A percentile compares a stretch with the other conserved stretches of the same genome.
Evolutionary conservation across 1,139 yeast genomes (phyloP).

Genomic region (Saccharomycopsis hybrid): DNA sequence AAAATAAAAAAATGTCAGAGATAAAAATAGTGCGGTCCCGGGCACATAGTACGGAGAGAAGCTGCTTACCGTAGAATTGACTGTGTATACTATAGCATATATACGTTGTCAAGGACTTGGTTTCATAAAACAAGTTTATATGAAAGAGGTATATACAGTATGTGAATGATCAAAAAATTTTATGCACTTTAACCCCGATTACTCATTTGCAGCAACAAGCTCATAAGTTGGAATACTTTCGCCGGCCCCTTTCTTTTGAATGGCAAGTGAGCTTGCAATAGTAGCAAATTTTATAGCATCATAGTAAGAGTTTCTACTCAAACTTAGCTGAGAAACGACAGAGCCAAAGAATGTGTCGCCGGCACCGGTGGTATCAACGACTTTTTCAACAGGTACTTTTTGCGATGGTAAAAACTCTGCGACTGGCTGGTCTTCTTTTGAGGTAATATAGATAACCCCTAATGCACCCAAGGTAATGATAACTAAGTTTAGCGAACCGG

Average conservation of each 20-base stretch:
- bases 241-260: constrained; percentile 82
- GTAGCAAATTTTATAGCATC: constrained; percentile 67
- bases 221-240: constrained; percentile 63
- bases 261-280: constrained; percentile 71
- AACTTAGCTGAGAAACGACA: constrained; percentile 51
- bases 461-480: constrained; percentile 74
- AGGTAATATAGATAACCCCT: constrained; percentile 52
- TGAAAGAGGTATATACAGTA: no score
- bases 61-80: no score
- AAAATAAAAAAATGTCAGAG: no score
- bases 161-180: no score
- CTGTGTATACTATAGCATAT: no score
- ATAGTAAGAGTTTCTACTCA: constrained; percentile 30
- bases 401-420: constrained; percentile 34
- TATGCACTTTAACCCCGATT: no score
- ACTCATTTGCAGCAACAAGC: constrained; percentile 27
- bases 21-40: no score
- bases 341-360: constrained; percentile 96
- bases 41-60: no score
- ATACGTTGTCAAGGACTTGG: no score
- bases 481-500: constrained; percentile 36
- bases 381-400: constrained; percentile 36
- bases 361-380: constrained; percentile 92
- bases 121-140: no score
- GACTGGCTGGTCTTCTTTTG: constrained; percentile 21